Evolutionary conservation across 2,329 filamentous ascomycete species (phyloP), one percentile per base, ranked within the genome.

Genomic region (Pyrenophora tritici-repentis): DNA sequence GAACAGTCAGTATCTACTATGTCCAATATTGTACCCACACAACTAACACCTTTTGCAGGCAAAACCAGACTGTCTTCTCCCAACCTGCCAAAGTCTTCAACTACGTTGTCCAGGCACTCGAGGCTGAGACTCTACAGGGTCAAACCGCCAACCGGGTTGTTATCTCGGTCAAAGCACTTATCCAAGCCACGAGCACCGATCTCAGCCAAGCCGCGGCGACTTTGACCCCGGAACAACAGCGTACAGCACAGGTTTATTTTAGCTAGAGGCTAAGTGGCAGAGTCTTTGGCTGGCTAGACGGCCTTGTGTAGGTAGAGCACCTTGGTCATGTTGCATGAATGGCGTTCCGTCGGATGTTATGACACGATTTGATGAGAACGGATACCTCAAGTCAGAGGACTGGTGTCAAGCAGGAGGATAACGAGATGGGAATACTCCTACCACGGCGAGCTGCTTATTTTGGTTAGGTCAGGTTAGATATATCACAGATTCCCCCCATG

Each of bases 81-180:
- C 89, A 94, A 70, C 86, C 90, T 6, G 84, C 84, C 59, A 91
- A 91, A 73, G 83, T 92, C 53, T 97, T 99, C 70, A 84, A 88
- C 20, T 88, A 86, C 66, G 89, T 97, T 48, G 90, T 87, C 20
- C 88, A 95, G 73, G 93, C 92, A 16, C 85, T 99, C 12, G 93
- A 97, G 70, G 88, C 90, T 5, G 91, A 96, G 70, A 93, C 92
- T 14, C 80, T 99, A 34, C 89, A 92, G 68, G 92, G 92, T 16
- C 86, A 91, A 68, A 91, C 89, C 16, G 90, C 90, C 20, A 83
- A 80, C 55, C 86, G 88, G 55, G 88, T 96, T 50, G 89, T 91
- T 26, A 80, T 80, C 37, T 86, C 90, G 2, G 89, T 89, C 31
- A 96, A 96, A 77, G 78, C 84, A 44, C 81, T 99, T 42, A 83